These are phyloP conservation scores for Pulicaria dysenterica DNA, from an alignment of 129 eudicot species.

Conservation along the genomic window DNA sequence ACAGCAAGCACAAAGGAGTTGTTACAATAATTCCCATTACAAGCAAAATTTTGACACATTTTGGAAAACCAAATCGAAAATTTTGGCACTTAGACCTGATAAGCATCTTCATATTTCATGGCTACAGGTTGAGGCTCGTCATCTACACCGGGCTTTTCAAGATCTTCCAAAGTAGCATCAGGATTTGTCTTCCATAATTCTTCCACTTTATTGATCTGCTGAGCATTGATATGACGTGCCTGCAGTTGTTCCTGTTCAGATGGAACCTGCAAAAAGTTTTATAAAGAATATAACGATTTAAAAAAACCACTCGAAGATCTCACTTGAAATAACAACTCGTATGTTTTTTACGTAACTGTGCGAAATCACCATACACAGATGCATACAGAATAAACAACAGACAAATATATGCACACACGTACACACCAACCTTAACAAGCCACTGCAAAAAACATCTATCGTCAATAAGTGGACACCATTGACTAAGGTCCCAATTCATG, in stretches of 20 bases:
- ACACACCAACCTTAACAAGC: constrained; percentile 72
- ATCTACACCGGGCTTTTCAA: constrained; percentile 99
- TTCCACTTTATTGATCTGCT: constrained; percentile 88
- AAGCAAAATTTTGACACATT: too few relatives aligned
- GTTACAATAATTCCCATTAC: too few relatives aligned
- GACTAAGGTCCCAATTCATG: constrained; percentile 99
- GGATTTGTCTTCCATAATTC: constrained; percentile 99
- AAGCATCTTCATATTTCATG: constrained; percentile 89
- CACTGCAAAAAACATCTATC: constrained; percentile 97
- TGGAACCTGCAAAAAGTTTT: constrained; percentile 62
- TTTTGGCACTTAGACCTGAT: constrained; percentile 54
- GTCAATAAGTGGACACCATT: constrained; percentile 99
- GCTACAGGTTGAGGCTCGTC: constrained; percentile 93
- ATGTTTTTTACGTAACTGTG: too few relatives aligned
- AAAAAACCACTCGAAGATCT: too few relatives aligned
- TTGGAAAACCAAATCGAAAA: too few relatives aligned
- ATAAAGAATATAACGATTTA: too few relatives aligned
- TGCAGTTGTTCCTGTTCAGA: constrained; percentile 93
- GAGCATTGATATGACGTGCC: constrained; percentile 89
- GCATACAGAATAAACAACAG: too few relatives aligned
- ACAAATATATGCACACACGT: neutral
- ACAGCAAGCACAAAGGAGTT: neutral
- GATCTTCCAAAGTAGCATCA: constrained; percentile 97
- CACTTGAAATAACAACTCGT: too few relatives aligned
- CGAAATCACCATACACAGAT: too few relatives aligned